phyloP scores from a whole-genome alignment of 2,329 filamentous ascomycete genomes.

The Knufia fluminis region DNA sequence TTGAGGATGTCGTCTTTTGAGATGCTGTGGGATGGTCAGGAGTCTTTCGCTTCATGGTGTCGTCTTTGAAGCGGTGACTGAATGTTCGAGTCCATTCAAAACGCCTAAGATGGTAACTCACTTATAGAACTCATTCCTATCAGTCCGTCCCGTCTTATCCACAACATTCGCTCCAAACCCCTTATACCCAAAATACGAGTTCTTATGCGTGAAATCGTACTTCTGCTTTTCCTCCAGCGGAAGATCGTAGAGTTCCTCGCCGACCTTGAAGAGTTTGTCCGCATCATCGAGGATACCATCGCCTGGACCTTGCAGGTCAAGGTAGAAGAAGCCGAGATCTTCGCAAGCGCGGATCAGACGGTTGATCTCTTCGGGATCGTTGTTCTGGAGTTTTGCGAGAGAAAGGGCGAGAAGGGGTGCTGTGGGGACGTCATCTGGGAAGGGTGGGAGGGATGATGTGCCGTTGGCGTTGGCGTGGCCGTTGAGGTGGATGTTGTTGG shows the following conservation, averaged over 20 bases:
- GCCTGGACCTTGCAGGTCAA: slow-evolving; percentile 39
- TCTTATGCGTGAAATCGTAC: slow-evolving; percentile 44
- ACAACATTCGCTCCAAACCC: slow-evolving; percentile 39
- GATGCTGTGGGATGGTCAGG: slow-evolving; percentile 22
- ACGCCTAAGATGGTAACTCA: slow-evolving; percentile 26
- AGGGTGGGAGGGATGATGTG: slow-evolving; percentile 26
- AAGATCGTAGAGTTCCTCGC: slow-evolving; percentile 40
- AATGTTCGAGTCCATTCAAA: no score
- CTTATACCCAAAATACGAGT: slow-evolving; percentile 48
- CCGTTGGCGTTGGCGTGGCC: slow-evolving; percentile 1
- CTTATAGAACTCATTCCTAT: slow-evolving; percentile 50
- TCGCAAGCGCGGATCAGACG: slow-evolving; percentile 33
- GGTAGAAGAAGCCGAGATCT: slow-evolving; percentile 49
- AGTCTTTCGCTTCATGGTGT: no score
- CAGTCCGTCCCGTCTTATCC: slow-evolving; percentile 40
- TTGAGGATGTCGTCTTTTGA: slow-evolving; percentile 46
- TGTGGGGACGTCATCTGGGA: slow-evolving; percentile 34
- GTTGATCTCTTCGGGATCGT: slow-evolving; percentile 28
- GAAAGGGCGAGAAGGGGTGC: slow-evolving; percentile 38
- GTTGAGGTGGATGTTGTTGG: slow-evolving; percentile 2
- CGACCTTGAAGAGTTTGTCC: slow-evolving; percentile 39
- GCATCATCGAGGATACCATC: slow-evolving; percentile 35
- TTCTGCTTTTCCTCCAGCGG: slow-evolving; percentile 43
- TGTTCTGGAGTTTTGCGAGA: slow-evolving; percentile 30
- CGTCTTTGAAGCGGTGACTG: neutral